These are phyloP conservation scores for Flaveria floridana DNA, from an alignment of 140 eudicot species.

Conservation along the genomic window DNA sequence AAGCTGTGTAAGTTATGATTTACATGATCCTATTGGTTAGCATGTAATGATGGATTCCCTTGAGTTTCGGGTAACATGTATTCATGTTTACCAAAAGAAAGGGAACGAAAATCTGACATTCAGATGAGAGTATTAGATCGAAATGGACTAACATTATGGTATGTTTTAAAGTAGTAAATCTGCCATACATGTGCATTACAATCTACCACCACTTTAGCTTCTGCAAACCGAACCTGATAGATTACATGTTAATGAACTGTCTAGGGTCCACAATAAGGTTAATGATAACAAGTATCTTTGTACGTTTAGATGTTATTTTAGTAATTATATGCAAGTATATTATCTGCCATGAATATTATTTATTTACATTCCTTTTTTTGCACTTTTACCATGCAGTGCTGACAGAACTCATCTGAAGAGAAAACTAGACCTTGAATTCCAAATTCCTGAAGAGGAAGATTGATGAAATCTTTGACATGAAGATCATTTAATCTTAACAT, in stretches of 20 bases:
- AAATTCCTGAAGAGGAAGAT: slow-evolving; percentile 74
- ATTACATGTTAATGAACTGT: neutral
- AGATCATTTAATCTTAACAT: neutral
- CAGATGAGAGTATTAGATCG: neutral
- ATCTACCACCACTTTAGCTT: neutral
- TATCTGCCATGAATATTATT: neutral
- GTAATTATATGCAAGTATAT: slow-evolving; percentile 11
- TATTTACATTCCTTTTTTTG: neutral
- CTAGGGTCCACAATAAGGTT: neutral
- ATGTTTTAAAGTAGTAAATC: neutral
- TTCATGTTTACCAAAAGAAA: no score
- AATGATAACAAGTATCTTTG: neutral
- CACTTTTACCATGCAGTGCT: slow-evolving; percentile 50
- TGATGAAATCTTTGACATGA: slow-evolving; percentile 11
- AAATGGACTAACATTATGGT: neutral
- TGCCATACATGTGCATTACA: neutral
- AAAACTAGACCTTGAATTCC: slow-evolving; percentile 76
- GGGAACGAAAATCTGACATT: neutral
- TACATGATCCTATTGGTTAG: no score
- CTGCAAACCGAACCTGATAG: neutral
- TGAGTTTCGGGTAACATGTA: no score
- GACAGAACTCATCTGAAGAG: slow-evolving; percentile 77
- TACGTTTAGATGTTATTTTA: neutral
- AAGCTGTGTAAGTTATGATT: no score
- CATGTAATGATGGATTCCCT: no score